A percentile compares a stretch with the other conserved stretches of the same genome.
phyloP scores from a whole-genome alignment of 2,329 filamentous ascomycete genomes.

The Fusarium nelsonii region DNA sequence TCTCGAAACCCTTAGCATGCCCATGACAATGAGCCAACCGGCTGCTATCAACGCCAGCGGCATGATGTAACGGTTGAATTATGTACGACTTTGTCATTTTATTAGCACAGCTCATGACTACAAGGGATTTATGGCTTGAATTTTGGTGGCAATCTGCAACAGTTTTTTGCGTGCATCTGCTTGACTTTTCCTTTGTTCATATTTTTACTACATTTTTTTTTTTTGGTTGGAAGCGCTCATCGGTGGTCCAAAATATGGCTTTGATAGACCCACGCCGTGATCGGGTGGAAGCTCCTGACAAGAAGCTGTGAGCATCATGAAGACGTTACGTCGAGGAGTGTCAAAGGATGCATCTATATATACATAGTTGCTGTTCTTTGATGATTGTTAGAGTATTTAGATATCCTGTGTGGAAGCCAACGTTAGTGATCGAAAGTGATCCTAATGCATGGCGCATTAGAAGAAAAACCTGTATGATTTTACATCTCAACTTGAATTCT shows the following conservation, averaged over 20 bases:
- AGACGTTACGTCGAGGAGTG: slow-evolving; percentile 22
- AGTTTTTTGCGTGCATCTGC: slow-evolving; percentile 35
- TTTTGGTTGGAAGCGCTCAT: slow-evolving; percentile 44
- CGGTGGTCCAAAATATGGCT: slow-evolving; percentile 46
- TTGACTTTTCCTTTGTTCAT: slow-evolving; percentile 46
- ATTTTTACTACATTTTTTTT: slow-evolving; percentile 43
- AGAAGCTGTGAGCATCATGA: slow-evolving; percentile 29
- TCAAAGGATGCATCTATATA: slow-evolving; percentile 49
- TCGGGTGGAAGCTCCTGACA: slow-evolving; percentile 25
- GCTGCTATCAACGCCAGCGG: slow-evolving; percentile 60
- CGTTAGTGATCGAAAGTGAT: slow-evolving; percentile 24
- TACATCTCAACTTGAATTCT: background rate
- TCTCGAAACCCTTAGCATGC: slow-evolving; percentile 72
- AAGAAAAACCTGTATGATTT: slow-evolving; percentile 34
- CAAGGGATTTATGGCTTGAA: slow-evolving; percentile 47
- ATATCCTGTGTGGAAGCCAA: slow-evolving; percentile 34
- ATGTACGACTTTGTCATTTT: slow-evolving; percentile 45
- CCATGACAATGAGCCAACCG: slow-evolving; percentile 72
- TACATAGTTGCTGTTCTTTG: slow-evolving; percentile 47
- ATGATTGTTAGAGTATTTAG: slow-evolving; percentile 18
- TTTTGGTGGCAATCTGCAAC: slow-evolving; percentile 41
- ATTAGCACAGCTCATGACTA: slow-evolving; percentile 49
- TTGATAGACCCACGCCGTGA: slow-evolving; percentile 45
- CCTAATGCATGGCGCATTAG: slow-evolving; percentile 29
- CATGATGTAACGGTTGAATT: slow-evolving; percentile 56